Evolutionary conservation across 2,329 filamentous ascomycete species (phyloP), one percentile per base, ranked within the genome.

Genomic region (Dryadomyces quercus-mongolicae): DNA sequence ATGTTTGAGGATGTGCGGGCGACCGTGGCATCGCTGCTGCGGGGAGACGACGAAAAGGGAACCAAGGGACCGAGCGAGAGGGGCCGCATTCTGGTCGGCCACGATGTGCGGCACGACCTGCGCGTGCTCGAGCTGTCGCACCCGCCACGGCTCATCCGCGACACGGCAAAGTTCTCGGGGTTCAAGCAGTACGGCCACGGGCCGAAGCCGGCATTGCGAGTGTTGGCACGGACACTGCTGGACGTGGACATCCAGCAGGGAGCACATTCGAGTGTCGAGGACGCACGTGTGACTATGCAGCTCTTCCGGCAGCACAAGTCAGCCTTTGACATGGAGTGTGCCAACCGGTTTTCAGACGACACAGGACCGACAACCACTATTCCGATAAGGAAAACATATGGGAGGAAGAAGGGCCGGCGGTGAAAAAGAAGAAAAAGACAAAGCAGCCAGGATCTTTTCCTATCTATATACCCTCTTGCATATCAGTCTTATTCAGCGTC

Each of bases 241-340:
- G 74, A 75, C 0, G 68, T 84, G 5, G 80, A 83, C 51, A 84
- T 86, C 53, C 83, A 86, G 60, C 70, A 67, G 20, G 82, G 81
- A 1, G 71, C 77, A 25, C 83, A 86, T 66, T 85, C 81, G 1
- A 86, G 82, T 66, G 71, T 85, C 58, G 74, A 85, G 71, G 93
- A 98, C 73, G 93, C 93, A 1, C 76, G 89, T 60, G 89, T 88
- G 5, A 85, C 90, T 0, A 97, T 98, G 90, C 71, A 92, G 54
- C 71, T 98, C 45, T 97, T 95, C 64, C 78, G 87, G 58, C 80
- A 82, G 60, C 81, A 90, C 66, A 97, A 96, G 71, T 75, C 83
- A 18, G 86, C 77, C 0, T 96, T 98, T 65, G 93, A 97, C 65
- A 73, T 82, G 55, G 88, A 95, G 65, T 82, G 89, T 66, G 73